A percentile compares a stretch with the other conserved stretches of the same genome.
Evolutionary conservation across 2,329 filamentous ascomycete genomes (phyloP).

Genomic region (Colletotrichum liaoningense): DNA sequence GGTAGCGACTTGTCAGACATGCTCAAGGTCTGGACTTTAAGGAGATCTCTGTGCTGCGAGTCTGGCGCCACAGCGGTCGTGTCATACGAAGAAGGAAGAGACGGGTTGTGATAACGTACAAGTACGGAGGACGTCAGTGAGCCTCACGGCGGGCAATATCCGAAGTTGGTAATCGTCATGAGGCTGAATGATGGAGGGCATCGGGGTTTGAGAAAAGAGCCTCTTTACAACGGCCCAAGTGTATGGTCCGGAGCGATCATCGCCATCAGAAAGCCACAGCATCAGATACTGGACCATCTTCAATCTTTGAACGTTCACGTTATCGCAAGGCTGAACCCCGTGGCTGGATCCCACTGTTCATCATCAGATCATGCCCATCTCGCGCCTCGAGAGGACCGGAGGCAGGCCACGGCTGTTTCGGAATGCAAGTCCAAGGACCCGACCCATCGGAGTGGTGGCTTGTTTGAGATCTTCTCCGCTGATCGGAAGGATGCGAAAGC

Average conservation of each 20-base stretch:
- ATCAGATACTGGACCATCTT: neutral
- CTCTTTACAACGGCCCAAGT: neutral
- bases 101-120: neutral
- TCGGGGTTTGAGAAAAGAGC: neutral
- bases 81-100: neutral
- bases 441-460: neutral
- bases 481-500: neutral
- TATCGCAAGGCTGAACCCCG: neutral
- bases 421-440: neutral
- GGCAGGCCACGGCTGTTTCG: slow-evolving; percentile 7
- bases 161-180: neutral
- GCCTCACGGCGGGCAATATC: neutral
- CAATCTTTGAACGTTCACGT: neutral
- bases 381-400: neutral
- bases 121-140: too few relatives aligned
- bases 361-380: neutral
- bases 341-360: neutral
- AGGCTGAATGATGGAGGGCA: neutral
- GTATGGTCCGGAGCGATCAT: neutral
- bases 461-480: slow-evolving; percentile 14
- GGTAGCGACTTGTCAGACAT: neutral
- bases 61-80: neutral
- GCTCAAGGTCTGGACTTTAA: neutral
- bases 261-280: neutral
- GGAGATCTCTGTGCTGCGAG: neutral